These are phyloP conservation scores for Fistulina hepatica DNA, from an alignment of 1,284 basidiomycete species.

Conservation along the genomic window DNA sequence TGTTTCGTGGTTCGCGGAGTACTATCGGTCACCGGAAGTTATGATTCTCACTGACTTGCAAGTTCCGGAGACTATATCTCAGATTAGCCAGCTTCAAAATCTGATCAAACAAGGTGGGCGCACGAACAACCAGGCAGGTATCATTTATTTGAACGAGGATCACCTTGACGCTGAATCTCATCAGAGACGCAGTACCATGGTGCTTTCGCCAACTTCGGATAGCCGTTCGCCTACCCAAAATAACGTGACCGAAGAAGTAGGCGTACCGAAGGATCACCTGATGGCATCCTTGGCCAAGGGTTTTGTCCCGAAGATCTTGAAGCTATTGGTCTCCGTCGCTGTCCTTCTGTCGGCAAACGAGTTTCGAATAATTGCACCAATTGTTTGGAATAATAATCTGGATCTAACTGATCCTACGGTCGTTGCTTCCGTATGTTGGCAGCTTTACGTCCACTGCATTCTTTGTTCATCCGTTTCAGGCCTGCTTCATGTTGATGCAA, in stretches of 20 bases:
- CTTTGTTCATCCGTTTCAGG: constrained; percentile 26
- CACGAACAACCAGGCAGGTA: constrained; percentile 32
- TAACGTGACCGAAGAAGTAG: too few relatives aligned
- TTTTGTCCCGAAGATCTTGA: constrained; percentile 35
- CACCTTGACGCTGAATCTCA: constrained; percentile 5
- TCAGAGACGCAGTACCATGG: constrained; percentile 36
- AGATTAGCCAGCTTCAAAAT: constrained; percentile 40
- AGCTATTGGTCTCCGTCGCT: constrained; percentile 51
- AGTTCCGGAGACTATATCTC: constrained; percentile 28
- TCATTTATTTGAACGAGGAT: constrained; percentile 1
- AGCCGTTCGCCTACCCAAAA: too few relatives aligned
- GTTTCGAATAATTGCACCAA: constrained; percentile 34
- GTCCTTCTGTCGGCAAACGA: constrained; percentile 39
- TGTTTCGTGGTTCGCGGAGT: constrained; percentile 40
- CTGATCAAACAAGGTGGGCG: constrained; percentile 33
- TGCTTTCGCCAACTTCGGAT: constrained; percentile 25
- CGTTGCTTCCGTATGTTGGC: constrained; percentile 39
- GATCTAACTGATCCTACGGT: constrained; percentile 30
- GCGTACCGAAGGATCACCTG: constrained; percentile 29
- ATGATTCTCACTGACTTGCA: constrained; percentile 32
- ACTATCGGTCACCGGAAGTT: constrained; percentile 25
- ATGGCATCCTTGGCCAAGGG: constrained; percentile 35
- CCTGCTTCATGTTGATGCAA: constrained; percentile 60
- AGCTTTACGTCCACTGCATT: background rate
- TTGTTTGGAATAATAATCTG: constrained; percentile 49